A percentile compares a stretch with the other conserved stretches of the same genome.
Evolutionary conservation across 2,329 filamentous ascomycete genomes (phyloP).

Genomic region (Dactylellina leptospora): DNA sequence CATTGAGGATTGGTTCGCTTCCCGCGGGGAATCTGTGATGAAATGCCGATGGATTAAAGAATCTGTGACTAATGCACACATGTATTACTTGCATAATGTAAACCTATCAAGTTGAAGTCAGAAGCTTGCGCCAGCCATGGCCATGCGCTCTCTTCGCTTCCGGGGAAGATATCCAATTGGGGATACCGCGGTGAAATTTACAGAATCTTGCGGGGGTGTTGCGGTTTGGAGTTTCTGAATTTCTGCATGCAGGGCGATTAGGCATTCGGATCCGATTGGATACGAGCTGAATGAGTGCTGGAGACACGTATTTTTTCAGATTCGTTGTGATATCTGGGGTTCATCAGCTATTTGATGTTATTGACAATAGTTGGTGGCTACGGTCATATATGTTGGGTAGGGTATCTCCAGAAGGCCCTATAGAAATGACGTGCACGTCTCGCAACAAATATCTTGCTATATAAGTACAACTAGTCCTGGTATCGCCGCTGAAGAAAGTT

Average conservation of each 20-base stretch:
- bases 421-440: too few species aligned
- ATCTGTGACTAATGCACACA: constrained; percentile 1
- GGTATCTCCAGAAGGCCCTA: too few species aligned
- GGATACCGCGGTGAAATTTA: not conserved
- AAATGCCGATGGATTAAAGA: not conserved
- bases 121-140: not conserved
- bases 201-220: not conserved
- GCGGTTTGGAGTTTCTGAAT: not conserved
- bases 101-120: not conserved
- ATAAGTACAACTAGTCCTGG: too few species aligned
- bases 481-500: too few species aligned
- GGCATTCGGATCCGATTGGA: not conserved
- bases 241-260: too few species aligned
- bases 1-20: not conserved
- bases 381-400: too few species aligned
- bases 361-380: too few species aligned
- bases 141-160: not conserved
- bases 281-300: too few species aligned
- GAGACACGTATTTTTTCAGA: too few species aligned
- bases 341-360: too few species aligned
- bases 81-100: constrained; percentile 1
- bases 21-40: not conserved
- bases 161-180: not conserved
- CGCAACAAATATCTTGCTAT: too few species aligned
- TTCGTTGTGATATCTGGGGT: too few species aligned